Conservation (phyloP, 768 basidiomycete genomes). For the Rossbeevera mucosa region DNA sequence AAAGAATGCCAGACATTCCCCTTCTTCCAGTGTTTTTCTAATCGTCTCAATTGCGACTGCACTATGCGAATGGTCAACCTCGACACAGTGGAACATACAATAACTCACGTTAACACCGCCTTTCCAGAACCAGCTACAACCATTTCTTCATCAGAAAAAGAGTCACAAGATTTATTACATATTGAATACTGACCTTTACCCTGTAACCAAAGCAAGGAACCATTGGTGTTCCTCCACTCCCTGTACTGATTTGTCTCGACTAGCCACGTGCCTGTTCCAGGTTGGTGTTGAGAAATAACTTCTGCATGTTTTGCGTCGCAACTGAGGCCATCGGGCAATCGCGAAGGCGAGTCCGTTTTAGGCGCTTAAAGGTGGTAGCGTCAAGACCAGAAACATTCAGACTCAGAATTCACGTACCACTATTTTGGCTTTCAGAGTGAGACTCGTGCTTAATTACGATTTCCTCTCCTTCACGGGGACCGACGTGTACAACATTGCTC, state of each 20-base stretch:
- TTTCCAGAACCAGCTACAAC: slow-evolving; percentile 16
- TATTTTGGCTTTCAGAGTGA: not conserved
- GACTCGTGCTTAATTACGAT: not conserved
- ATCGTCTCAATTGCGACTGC: not conserved
- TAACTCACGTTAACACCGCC: slow-evolving; percentile 10
- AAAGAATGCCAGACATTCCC: slow-evolving; percentile 9
- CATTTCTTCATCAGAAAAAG: not conserved
- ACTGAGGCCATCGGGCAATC: not conserved
- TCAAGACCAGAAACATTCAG: not conserved
- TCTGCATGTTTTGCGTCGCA: slow-evolving; percentile 1
- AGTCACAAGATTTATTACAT: not conserved
- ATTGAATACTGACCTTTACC: slow-evolving; percentile 1
- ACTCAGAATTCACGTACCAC: not conserved
- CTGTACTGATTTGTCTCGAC: not conserved
- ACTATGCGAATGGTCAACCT: not conserved
- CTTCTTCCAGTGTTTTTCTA: not conserved
- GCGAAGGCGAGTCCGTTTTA: not conserved
- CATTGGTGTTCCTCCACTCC: not conserved
- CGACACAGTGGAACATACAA: not conserved
- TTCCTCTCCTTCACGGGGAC: not conserved
- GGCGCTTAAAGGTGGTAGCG: not conserved
- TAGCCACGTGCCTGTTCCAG: slow-evolving; percentile 6
- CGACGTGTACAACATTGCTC: not conserved
- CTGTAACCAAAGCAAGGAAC: slow-evolving; percentile 7
- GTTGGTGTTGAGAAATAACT: not conserved